Base-by-base conservation (phyloP, 2,329 filamentous ascomycete genomes). In the Aspergillus sp. region DNA sequence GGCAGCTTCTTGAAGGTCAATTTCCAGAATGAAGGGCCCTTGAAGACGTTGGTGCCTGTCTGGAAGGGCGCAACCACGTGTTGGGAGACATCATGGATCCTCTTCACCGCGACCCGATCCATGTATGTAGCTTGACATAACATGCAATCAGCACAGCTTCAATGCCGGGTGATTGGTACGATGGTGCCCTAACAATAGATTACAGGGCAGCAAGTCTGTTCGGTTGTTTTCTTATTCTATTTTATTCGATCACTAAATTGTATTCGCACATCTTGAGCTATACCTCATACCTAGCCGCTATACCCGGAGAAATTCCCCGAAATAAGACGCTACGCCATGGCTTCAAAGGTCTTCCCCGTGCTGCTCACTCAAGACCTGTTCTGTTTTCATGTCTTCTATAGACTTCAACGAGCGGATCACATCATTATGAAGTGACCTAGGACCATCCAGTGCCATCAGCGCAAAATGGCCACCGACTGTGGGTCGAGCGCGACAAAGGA, bases 381-480 rank as follows among this genome's bases (percentile, higher is more conserved):
- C 36, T 29, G 31, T 20, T 26, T 26, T 52, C 9, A 18, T 29
- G 2, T 47, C 24, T 22, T 32, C 2, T 18, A 9, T 16, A 5
- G n/a, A 16, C n/a, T 6, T 49, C 49, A 50, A 57, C 45, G n/a
- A 56, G n/a, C 42, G 39, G 22, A 20, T 29, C 36, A 70, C 54
- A 22, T 63, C 57, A 5, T 39, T 54, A 18, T 63, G 64, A 11
- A 75, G 61, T 4, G 61, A 69, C 12, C 46, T 55, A 4, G 71
- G 67, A 7, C 74, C 75, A 32, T 75, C 61, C 57, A 78, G 58
- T 7, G 77, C 76, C 60, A 80, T 63, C 36, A 79, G 57, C 0
- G 77, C 75, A 69, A 80, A 80, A 59, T 79, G 76, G 1, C 75
- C 76, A 26, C 77, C 78, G 2, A 79, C 76, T 4, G 77, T 77